These are phyloP conservation scores for Colletotrichum somersetense DNA, from an alignment of 2,329 filamentous ascomycete species.

Conservation along the genomic window DNA sequence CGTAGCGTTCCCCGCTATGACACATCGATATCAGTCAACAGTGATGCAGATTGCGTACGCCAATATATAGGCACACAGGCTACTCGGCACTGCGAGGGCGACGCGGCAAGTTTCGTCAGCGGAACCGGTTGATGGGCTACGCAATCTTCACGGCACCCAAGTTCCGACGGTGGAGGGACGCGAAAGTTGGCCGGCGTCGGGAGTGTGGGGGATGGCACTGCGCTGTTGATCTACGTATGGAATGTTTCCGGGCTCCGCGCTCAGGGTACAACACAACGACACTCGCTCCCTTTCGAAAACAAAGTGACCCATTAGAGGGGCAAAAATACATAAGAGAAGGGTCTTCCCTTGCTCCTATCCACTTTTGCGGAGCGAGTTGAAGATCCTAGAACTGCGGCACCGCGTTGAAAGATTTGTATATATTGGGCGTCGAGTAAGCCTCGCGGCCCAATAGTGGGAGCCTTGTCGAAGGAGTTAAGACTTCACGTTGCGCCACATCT, in stretches of 20 bases:
- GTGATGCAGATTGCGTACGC: too few relatives aligned
- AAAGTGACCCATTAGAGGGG: not conserved
- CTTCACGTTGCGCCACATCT: not conserved
- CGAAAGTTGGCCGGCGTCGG: constrained; percentile 8
- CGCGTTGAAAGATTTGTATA: constrained; percentile 17
- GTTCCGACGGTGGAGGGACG: constrained; percentile 25
- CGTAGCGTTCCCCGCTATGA: too few relatives aligned
- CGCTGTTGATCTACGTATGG: constrained; percentile 5
- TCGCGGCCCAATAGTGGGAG: constrained; percentile 16
- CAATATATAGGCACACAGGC: too few relatives aligned
- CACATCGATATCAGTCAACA: too few relatives aligned
- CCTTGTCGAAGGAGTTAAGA: constrained; percentile 11
- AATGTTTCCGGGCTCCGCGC: not conserved
- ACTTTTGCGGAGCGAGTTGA: constrained; percentile 24
- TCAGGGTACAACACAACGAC: not conserved
- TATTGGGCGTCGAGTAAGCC: constrained; percentile 7
- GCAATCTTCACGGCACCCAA: constrained; percentile 21
- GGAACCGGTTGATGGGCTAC: constrained; percentile 5
- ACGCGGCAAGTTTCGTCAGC: constrained; percentile 36
- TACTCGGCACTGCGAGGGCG: constrained; percentile 35
- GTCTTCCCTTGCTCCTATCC: constrained; percentile 10
- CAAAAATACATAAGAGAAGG: constrained; percentile 4
- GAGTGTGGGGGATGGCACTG: constrained; percentile 12
- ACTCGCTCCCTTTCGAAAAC: constrained; percentile 6
- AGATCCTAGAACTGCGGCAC: constrained; percentile 14